Evolutionary conservation across 495 filamentous ascomycete genomes (phyloP).

Genomic region (Corynascus novoguineensis): DNA sequence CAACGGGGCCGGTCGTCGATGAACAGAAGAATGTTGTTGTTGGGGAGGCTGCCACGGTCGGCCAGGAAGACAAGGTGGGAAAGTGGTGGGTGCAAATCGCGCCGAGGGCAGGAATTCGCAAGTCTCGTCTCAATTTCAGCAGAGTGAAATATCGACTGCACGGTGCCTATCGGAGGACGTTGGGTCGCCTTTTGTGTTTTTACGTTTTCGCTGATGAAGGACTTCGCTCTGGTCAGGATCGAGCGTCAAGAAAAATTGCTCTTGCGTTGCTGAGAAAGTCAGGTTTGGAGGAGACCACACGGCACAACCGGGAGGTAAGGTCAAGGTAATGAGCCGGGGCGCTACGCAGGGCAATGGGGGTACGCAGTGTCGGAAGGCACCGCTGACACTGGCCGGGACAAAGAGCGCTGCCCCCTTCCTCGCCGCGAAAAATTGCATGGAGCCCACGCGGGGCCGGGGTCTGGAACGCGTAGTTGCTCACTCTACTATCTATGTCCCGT

Average conservation of each 20-base stretch:
- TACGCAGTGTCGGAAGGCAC: conserved; percentile 13
- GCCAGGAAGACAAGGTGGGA: conserved; percentile 23
- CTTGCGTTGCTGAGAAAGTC: conserved; percentile 24
- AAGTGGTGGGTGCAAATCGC: conserved; percentile 20
- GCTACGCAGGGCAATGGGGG: conserved; percentile 14
- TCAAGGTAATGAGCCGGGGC: conserved; percentile 19
- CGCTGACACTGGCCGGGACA: conserved; percentile 7
- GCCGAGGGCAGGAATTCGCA: conserved; percentile 27
- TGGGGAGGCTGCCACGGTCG: conserved; percentile 25
- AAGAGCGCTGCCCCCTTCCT: no score
- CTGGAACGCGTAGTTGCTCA: conserved; percentile 3
- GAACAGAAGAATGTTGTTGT: conserved; percentile 15
- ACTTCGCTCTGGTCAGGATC: conserved; percentile 26
- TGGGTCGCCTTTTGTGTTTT: conserved; percentile 24
- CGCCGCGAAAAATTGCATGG: conserved; percentile 21
- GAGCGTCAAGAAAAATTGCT: conserved; percentile 25
- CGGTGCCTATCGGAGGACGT: conserved; percentile 27
- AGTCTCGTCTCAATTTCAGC: conserved; percentile 25
- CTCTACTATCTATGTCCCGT: background rate
- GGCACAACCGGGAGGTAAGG: conserved; percentile 19
- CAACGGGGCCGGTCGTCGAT: conserved; percentile 14
- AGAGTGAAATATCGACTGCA: conserved; percentile 17
- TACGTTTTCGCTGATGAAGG: conserved; percentile 18
- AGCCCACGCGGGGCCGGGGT: conserved; percentile 7
- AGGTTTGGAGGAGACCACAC: conserved; percentile 24